A percentile compares a stretch with the other conserved stretches of the same genome.
These are phyloP conservation scores for Dactylorhiza incarnata DNA, from an alignment of 106 monocot genomes.

Conservation along the genomic window DNA sequence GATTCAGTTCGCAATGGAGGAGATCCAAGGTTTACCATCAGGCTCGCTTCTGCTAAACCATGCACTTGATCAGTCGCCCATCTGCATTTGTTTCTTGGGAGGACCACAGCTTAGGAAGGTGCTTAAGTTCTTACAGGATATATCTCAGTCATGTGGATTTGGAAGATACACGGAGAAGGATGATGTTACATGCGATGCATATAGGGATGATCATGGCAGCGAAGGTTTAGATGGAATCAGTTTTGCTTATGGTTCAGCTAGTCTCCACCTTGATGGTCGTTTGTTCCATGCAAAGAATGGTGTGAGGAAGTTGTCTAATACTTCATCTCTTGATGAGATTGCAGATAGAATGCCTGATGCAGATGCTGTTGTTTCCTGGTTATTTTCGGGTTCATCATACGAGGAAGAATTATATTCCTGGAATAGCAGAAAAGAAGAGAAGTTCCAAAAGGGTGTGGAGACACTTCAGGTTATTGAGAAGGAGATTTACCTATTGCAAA, in stretches of 20 bases:
- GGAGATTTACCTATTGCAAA: conserved; percentile 62
- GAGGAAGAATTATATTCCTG: conserved; percentile 51
- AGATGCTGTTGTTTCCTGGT: conserved; percentile 56
- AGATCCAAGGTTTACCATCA: conserved; percentile 48
- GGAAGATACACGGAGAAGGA: conserved; percentile 47
- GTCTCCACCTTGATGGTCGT: conserved; percentile 31
- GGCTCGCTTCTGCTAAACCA: conserved; percentile 39
- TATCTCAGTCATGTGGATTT: conserved; percentile 67
- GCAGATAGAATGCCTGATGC: conserved; percentile 23
- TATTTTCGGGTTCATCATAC: conserved; percentile 56
- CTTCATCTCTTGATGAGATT: conserved; percentile 11
- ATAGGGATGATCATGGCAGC: conserved; percentile 12
- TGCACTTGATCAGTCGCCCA: conserved; percentile 46
- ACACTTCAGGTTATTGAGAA: conserved; percentile 61
- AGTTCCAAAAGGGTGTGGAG: conserved; percentile 42
- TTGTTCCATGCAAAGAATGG: conserved; percentile 22
- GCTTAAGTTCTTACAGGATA: conserved; percentile 78
- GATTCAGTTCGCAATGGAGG: conserved; percentile 61
- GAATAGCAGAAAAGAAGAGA: conserved; percentile 49
- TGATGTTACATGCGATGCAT: conserved; percentile 23
- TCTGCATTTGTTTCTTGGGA: conserved; percentile 67
- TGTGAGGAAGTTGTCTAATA: conserved; percentile 9
- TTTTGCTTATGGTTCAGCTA: conserved; percentile 36
- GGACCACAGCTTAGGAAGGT: conserved; percentile 58
- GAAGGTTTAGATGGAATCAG: conserved; percentile 27